phyloP scores from a whole-genome alignment of 164 flowering plant species.

The Magnolia officinalis region DNA sequence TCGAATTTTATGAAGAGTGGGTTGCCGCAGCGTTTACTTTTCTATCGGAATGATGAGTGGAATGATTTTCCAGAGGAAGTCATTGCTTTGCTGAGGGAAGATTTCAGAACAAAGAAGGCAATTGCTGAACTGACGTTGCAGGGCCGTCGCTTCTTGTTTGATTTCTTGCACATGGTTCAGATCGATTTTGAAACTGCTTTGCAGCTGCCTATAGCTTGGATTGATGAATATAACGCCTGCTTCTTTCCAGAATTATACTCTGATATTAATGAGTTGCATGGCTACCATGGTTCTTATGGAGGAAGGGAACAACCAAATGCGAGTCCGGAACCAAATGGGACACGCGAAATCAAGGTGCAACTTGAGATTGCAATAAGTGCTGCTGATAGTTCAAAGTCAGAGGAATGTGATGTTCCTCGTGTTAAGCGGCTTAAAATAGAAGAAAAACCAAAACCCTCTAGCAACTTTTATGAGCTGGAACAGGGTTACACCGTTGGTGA shows the following conservation, averaged over 20 bases:
- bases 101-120: constrained; percentile 47
- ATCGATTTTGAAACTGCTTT: constrained; percentile 55
- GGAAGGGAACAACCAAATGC: constrained; percentile 17
- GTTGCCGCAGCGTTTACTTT: constrained; percentile 60
- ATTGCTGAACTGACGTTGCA: constrained; percentile 47
- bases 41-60: constrained; percentile 66
- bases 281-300: constrained; percentile 17
- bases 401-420: constrained; percentile 42
- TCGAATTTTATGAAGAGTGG: constrained; percentile 61
- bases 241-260: constrained; percentile 66
- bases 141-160: constrained; percentile 44
- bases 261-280: constrained; percentile 24
- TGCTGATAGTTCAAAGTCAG: constrained; percentile 24
- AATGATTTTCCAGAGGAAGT: constrained; percentile 49
- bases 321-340: constrained; percentile 27
- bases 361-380: constrained; percentile 68
- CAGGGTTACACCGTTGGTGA: constrained; percentile 26
- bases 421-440: constrained; percentile 35
- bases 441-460: constrained; percentile 27
- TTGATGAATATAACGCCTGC: constrained; percentile 70
- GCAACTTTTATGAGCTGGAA: constrained; percentile 16
- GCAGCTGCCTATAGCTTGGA: constrained; percentile 78
- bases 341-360: constrained; percentile 58
- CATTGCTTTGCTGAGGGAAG: constrained; percentile 38
- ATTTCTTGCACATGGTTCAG: constrained; percentile 64